A percentile compares a stretch with the other conserved stretches of the same genome.
phyloP scores from a whole-genome alignment of 169 alveolate genomes.

The Plasmodium gaboni region DNA sequence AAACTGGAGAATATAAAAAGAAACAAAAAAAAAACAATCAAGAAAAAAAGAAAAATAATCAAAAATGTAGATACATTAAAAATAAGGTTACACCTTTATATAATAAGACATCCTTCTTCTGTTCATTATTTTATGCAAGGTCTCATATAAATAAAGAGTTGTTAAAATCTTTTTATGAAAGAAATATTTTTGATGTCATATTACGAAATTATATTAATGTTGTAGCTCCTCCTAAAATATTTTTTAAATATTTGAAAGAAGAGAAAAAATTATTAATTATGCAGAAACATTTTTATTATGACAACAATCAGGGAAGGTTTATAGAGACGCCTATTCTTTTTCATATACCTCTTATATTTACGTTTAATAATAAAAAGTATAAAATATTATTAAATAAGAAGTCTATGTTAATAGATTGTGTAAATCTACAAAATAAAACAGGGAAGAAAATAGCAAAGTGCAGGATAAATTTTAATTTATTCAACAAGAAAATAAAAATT shows the following conservation, averaged over 20 bases:
- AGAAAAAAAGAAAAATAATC: background rate
- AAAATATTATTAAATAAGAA: constrained; percentile 33
- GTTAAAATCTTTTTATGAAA: background rate
- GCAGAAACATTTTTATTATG: constrained; percentile 67
- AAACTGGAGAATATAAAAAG: background rate
- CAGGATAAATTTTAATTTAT: too few species aligned
- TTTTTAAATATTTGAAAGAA: constrained; percentile 51
- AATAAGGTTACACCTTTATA: too few species aligned
- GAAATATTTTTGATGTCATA: constrained; percentile 4
- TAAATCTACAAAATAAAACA: background rate
- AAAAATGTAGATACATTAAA: background rate
- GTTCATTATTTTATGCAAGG: too few species aligned
- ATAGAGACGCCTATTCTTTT: constrained; percentile 33
- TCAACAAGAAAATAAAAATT: too few species aligned
- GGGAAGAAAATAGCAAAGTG: background rate
- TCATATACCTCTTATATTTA: constrained; percentile 47
- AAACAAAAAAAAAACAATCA: background rate
- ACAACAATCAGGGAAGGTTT: constrained; percentile 41
- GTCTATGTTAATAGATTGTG: constrained; percentile 19
- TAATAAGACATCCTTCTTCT: too few species aligned
- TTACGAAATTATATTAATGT: constrained; percentile 19
- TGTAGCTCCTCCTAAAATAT: constrained; percentile 69
- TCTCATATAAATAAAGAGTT: too few species aligned
- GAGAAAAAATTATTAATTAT: constrained; percentile 34
- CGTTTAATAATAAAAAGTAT: constrained; percentile 14